Evolutionary conservation across 2,329 filamentous ascomycete genomes (phyloP), one percentile per base, ranked within the genome.

Genomic region (Neonectria punicea): DNA sequence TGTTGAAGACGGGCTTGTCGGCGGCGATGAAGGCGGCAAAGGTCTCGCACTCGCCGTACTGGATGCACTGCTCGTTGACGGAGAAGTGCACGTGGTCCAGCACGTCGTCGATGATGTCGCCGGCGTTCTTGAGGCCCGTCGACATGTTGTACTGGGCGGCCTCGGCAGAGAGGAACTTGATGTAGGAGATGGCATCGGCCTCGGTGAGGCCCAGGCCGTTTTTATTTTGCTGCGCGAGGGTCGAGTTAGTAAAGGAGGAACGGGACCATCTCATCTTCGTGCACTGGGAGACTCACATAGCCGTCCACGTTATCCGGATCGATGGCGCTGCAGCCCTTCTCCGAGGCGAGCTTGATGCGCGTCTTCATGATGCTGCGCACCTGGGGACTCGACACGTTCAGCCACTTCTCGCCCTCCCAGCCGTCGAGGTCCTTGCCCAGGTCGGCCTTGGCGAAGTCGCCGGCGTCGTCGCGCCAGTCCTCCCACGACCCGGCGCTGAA

Each of bases 401-500:
- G 74, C 91, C 91, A 93, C 69, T 81, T 83, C 81, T 93, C 91
- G 46, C 86, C 87, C 0, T 82, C 81, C 90, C 91, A 93, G 5
- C 87, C 90, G 11, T 87, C 82, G 5, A 93, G 79, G 6, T 78
- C 77, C 4, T 83, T 82, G 20, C 90, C 91, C 46, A 89, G 75
- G 68, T 92, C 90, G 0, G 78, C 75, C 1, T 80, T 67, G 8
- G 79, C 73, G 73, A 92, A 93, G 5, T 85, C 71, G 32, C 73
- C 74, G 18, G 83, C 82, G 74, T 93, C 91, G 1, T 83, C 78
- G 3, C 91, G 84, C 80, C 85, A 87, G 56, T 87, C 75, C 77
- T 93, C 91, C 70, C 86, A 92, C 8, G 87, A 90, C 1, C 91
- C 91, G 0, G 89, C 90, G 56, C 88, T 90, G 80, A 93, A 93